Evolutionary conservation across 2,329 filamentous ascomycete genomes (phyloP), one percentile per base, ranked within the genome.

Genomic region (Geosmithia flava): DNA sequence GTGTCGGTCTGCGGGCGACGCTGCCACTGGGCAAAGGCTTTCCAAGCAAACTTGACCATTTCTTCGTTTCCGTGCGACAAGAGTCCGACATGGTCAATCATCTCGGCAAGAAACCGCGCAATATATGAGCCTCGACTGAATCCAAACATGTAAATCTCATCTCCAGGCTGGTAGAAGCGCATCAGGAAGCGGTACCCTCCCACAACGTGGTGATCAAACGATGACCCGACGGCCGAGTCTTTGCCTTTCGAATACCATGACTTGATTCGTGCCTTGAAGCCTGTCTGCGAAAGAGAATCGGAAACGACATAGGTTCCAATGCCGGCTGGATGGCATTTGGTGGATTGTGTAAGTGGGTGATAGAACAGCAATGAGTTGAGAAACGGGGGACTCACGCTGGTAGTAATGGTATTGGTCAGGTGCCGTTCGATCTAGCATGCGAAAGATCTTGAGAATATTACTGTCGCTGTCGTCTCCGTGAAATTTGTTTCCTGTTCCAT

Each of bases 1-100:
- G 69, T 66, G 10, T 62, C 64, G 70, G 70, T 67, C 70, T 66
- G 23, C 11, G 29, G 29, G 7, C 82, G 75, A 42, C 72, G 74
- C 57, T 87, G 81, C 82, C 83, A 88, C 58, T 82, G 79, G 7
- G 81, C 76, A 56, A 88, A 89, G 0, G 83, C 82, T 60, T 85
- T 89, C 86, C 87, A 93, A 1, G 85, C 87, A 59, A 94, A 94
- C 3, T 76, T 72, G 47, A 87, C 80, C 80, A 93, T 83, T 55
- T 93, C 87, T 58, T 94, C 85, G 55, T 94, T 94, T 11, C 87
- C 87, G 47, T 85, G 82, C 13, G 82, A 83, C 15, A 94, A 70
- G 0, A 94, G 70, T 1, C 88, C 87, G 48, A 93, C 81, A 54
- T 86, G 82, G 57, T 93, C 86, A 7, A 93, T 72, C 87, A 91